These are phyloP conservation scores for Glycine tomentella DNA, from an alignment of 306 rosid species.

Conservation along the genomic window DNA sequence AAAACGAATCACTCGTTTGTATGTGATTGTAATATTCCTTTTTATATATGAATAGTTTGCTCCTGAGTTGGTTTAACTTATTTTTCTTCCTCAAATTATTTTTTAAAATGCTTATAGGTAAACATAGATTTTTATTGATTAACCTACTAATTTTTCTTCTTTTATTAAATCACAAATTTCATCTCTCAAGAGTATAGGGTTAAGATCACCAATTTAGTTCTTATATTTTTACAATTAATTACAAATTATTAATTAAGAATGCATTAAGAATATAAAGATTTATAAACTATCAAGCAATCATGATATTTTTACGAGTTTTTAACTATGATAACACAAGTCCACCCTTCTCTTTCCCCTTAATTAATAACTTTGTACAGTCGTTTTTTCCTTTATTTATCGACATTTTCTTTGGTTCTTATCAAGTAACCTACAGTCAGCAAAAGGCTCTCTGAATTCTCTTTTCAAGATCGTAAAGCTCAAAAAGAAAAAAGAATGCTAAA, in stretches of 20 bases:
- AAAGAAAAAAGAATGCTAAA: not conserved
- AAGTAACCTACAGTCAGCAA: not conserved
- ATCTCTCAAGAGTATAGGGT: not conserved
- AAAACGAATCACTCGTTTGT: slow-evolving; percentile 1
- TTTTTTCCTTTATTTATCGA: not conserved
- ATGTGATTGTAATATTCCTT: slow-evolving; percentile 15
- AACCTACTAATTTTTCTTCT: not conserved
- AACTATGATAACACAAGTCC: not conserved
- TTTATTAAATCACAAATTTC: not conserved
- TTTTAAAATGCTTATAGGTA: not conserved
- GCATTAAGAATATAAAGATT: not conserved
- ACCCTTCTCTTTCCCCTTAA: not conserved
- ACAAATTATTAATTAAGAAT: not conserved
- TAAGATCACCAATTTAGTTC: no score
- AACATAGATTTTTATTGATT: not conserved
- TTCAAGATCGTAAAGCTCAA: not conserved
- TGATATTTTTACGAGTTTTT: not conserved
- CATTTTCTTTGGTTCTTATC: not conserved
- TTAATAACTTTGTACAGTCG: not conserved
- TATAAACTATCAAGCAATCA: not conserved
- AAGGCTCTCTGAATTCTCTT: not conserved
- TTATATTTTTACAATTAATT: no score
- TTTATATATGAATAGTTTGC: not conserved
- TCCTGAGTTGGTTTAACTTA: not conserved
- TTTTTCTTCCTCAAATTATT: no score